These are phyloP conservation scores for Actinomortierella wolfii DNA, from an alignment of 371 early-diverging fungal genomes.

Conservation along the genomic window DNA sequence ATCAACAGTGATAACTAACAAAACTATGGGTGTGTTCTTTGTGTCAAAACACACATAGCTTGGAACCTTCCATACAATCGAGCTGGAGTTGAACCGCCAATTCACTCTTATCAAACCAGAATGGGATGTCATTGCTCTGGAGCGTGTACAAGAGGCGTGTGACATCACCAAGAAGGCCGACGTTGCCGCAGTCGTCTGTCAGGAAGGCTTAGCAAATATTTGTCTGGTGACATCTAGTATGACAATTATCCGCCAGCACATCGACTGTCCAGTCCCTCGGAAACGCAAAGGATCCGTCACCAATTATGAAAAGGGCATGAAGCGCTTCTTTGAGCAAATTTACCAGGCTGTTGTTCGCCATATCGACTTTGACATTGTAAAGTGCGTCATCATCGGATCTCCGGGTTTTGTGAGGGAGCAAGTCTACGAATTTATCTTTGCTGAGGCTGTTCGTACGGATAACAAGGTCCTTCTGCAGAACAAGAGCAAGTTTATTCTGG, in stretches of 20 bases:
- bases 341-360: slow-evolving; percentile 85
- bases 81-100: slow-evolving; percentile 87
- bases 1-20: no score
- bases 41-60: no score
- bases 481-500: slow-evolving; percentile 83
- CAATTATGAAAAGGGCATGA: slow-evolving; percentile 88
- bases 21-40: no score
- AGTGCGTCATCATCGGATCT: slow-evolving; percentile 92
- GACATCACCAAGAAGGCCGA: slow-evolving; percentile 93
- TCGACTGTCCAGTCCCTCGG: slow-evolving; percentile 89
- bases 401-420: slow-evolving; percentile 95
- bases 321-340: slow-evolving; percentile 89
- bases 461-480: slow-evolving; percentile 83
- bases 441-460: slow-evolving; percentile 83
- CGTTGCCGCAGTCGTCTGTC: slow-evolving; percentile 91
- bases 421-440: slow-evolving; percentile 82
- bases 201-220: slow-evolving; percentile 95
- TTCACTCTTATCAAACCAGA: slow-evolving; percentile 88
- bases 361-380: slow-evolving; percentile 87
- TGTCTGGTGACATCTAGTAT: slow-evolving; percentile 93
- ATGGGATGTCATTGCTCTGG: slow-evolving; percentile 93
- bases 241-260: slow-evolving; percentile 94
- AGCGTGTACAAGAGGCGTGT: slow-evolving; percentile 88
- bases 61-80: slow-evolving; percentile 95
- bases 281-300: slow-evolving; percentile 90